Evolutionary conservation across 495 filamentous ascomycete genomes (phyloP), one percentile per base, ranked within the genome.

Genomic region (Neohortaea acidophila): DNA sequence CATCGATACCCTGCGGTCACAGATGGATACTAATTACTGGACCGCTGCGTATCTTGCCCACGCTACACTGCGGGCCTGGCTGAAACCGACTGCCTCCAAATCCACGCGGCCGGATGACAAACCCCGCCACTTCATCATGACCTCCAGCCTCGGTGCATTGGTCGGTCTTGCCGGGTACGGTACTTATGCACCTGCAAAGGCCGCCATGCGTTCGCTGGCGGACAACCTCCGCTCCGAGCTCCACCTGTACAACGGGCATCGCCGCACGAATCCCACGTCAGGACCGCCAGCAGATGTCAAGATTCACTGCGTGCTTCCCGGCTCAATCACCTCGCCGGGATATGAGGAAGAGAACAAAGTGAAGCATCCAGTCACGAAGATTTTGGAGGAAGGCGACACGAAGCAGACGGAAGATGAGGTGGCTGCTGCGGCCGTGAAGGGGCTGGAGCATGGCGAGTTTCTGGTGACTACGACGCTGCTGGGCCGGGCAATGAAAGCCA

Each of bases 11-110:
- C 60, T 87, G 40, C 69, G 76, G 17, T 60, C 69, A 49, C 84
- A 93, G 60, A 92, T 94, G 75, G 79, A 85, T 54, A 74, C 80
- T 28, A 89, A 96, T 54, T 97, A 84, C 63, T 91, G 80, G 68
- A 79, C 84, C 24, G 72, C 73, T n/a, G 78, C 79, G 28, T 83
- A 92, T 54, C 81, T 86, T 51, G 81, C 86, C 27, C 83, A 91
- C 54, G 68, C 72, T 15, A 71, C 72, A 9, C 57, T 84, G 14
- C 63, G 60, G 20, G 57, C 66, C 32, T 76, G 79, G 69, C 70
- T 80, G 30, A 59, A 59, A 5, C 65, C 75, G 6, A 54, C 59
- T 12, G 50, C 56, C 1, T 33, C 25, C 44, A 47, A 51, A 36
- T n/a, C 40, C 3, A 26, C 15, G 21, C 12, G 2, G 9, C 22